Evolutionary conservation across 441 rosid genomes (phyloP), one percentile per base, ranked within the genome.

Genomic region (Corymbia citriodora): DNA sequence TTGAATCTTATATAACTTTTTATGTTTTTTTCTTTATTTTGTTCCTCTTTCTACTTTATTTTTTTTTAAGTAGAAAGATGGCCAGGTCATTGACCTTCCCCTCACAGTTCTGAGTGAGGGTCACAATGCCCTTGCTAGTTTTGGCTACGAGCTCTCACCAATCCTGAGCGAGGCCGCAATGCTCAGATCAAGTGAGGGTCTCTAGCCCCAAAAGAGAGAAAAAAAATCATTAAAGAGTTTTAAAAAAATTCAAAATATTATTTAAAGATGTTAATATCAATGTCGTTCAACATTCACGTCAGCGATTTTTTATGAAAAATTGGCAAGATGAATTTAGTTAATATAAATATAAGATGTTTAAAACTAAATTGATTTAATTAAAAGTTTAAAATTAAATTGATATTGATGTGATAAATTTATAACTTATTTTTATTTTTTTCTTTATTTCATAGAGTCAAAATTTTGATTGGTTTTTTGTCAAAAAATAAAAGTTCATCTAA

Each of bases 221-320:
- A 1, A 4, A 40, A 59, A 57, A 23, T 16, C 63, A 59, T 23
- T 4, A 23, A 13, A 25, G 5, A 25, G 23, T 10, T 25, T 40
- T 40, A 40, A 0, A 59, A 25, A 25, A 10, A 25, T 23, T 25
- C 7, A 25, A 25, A 25, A 59, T 23, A 59, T 59, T 25, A 59
- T 59, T 10, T 59, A 59, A 59, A 59, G 25, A 23, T 25, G 10
- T 59, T 1, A 59, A 59, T 0, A 0, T 4, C 9, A 59, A 7
- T 1, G 0, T 3, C 4, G 1, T 14, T 19, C 2, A 59, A 59
- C 0, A 0, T 59, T 1, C 0, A 57, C 0, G 0, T 23, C 0
- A 10, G 7, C 10, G 7, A 7, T 25, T 59, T 59, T 25, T 25
- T 4, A 21, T 29, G 0, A 23, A 59, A 59, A 59, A 59, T 17